These are phyloP conservation scores for Populus simonii DNA, from an alignment of 345 rosid genomes.

Conservation along the genomic window DNA sequence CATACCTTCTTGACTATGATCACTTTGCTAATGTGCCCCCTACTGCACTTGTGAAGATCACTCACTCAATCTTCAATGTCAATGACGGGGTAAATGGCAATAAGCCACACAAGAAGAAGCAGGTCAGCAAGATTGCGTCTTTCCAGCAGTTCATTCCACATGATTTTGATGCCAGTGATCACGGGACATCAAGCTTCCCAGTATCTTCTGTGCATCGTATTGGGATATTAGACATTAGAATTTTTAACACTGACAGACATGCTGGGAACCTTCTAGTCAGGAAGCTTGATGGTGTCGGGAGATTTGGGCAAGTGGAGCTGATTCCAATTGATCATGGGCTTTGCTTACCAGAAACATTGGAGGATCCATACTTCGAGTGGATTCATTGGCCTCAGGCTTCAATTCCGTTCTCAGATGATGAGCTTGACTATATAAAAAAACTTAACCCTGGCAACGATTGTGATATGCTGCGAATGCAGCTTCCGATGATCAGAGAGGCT, in stretches of 20 bases:
- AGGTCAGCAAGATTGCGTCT: constrained; percentile 94
- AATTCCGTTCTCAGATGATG: constrained; percentile 95
- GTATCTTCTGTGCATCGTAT: constrained; percentile 86
- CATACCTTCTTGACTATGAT: constrained; percentile 82
- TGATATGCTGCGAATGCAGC: constrained; percentile 72
- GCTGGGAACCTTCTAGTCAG: constrained; percentile 90
- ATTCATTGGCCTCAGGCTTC: constrained; percentile 99
- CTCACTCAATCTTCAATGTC: constrained; percentile 84
- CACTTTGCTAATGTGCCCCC: constrained; percentile 92
- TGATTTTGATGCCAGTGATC: constrained; percentile 95
- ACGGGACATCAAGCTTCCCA: constrained; percentile 96
- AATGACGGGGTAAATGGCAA: constrained; percentile 74
- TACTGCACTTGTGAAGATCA: constrained; percentile 92
- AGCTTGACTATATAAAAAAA: constrained; percentile 70
- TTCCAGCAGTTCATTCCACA: constrained; percentile 87
- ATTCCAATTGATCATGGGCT: constrained; percentile 98
- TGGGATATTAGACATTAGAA: constrained; percentile 85
- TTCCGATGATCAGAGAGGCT: constrained; percentile 94
- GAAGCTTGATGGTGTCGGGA: constrained; percentile 66
- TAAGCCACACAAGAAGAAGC: constrained; percentile 56
- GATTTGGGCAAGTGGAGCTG: constrained; percentile 80
- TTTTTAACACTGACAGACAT: constrained; percentile 94
- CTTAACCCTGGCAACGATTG: constrained; percentile 69
- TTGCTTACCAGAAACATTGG: constrained; percentile 91
- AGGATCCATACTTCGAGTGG: constrained; percentile 99